These are phyloP conservation scores for Lichtheimia ornata DNA, from an alignment of 371 early-diverging fungal species.

Conservation along the genomic window DNA sequence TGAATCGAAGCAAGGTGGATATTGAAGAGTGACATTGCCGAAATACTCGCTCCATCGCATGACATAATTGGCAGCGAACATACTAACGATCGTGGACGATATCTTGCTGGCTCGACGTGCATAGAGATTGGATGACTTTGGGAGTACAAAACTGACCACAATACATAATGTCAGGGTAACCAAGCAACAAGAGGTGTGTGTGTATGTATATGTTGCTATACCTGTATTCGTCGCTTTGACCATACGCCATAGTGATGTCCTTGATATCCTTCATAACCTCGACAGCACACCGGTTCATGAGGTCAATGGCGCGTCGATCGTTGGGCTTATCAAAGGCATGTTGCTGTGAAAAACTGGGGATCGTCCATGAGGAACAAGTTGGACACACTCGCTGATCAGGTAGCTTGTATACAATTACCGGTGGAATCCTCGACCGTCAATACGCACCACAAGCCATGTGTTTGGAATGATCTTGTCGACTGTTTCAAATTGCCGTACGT, in stretches of 20 bases:
- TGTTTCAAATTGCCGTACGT: slow-evolving; percentile 88
- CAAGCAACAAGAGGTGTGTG: too few species aligned
- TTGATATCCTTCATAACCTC: slow-evolving; percentile 77
- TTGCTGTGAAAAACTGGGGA: slow-evolving; percentile 71
- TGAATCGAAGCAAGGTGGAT: slow-evolving; percentile 92
- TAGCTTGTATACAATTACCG: slow-evolving; percentile 36
- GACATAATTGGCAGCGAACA: slow-evolving; percentile 87
- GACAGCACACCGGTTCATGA: slow-evolving; percentile 86
- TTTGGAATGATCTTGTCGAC: slow-evolving; percentile 76
- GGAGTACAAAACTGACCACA: slow-evolving; percentile 69
- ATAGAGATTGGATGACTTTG: slow-evolving; percentile 67
- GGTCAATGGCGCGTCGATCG: slow-evolving; percentile 79
- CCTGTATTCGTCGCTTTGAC: slow-evolving; percentile 94
- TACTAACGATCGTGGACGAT: slow-evolving; percentile 77
- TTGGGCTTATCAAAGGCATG: slow-evolving; percentile 93
- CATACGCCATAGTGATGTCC: slow-evolving; percentile 89
- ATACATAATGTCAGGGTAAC: too few species aligned
- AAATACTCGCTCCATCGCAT: slow-evolving; percentile 83
- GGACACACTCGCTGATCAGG: too few species aligned
- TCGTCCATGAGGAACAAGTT: neutral
- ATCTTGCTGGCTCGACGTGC: slow-evolving; percentile 88
- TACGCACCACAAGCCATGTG: slow-evolving; percentile 88
- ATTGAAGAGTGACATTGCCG: slow-evolving; percentile 58
- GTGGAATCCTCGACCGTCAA: slow-evolving; percentile 95
- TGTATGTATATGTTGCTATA: slow-evolving; percentile 28